Evolutionary conservation across 2,329 filamentous ascomycete genomes (phyloP).

Genomic region (Helminthosporium solani): DNA sequence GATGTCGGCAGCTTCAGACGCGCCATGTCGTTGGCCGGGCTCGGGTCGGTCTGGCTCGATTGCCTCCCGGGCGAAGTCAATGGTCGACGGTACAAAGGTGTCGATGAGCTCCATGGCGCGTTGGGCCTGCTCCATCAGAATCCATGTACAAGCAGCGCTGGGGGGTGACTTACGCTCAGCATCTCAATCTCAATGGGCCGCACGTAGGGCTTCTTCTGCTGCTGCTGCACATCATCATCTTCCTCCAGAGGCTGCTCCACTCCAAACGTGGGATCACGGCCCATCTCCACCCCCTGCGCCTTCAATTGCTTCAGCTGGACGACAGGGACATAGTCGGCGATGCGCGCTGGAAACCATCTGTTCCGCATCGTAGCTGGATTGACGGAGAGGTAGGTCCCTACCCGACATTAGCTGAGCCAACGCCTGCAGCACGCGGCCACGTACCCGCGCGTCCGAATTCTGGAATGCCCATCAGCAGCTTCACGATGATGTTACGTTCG

Average conservation of each 20-base stretch:
- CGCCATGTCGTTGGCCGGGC: slow-evolving; percentile 29
- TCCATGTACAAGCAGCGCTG: neutral
- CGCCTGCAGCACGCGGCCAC: slow-evolving; percentile 3
- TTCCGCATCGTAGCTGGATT: slow-evolving; percentile 57
- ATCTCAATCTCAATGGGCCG: slow-evolving; percentile 44
- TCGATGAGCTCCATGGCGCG: slow-evolving; percentile 51
- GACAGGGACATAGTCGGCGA: slow-evolving; percentile 55
- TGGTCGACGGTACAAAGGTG: slow-evolving; percentile 48
- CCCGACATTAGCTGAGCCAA: slow-evolving; percentile 17
- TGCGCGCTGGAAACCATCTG: slow-evolving; percentile 52
- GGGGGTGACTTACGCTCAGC: slow-evolving; percentile 39
- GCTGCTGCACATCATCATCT: slow-evolving; percentile 16
- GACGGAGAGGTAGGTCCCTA: slow-evolving; percentile 56
- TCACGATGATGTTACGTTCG: slow-evolving; percentile 49
- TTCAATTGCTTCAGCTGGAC: slow-evolving; percentile 49
- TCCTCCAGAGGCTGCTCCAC: slow-evolving; percentile 31
- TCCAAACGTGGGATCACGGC: slow-evolving; percentile 51
- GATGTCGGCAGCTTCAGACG: slow-evolving; percentile 39
- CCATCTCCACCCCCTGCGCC: slow-evolving; percentile 46
- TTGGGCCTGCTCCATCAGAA: slow-evolving; percentile 40
- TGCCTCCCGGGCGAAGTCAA: slow-evolving; percentile 52
- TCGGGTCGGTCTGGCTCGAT: slow-evolving; percentile 41
- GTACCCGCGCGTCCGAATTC: slow-evolving; percentile 50
- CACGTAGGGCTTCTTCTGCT: slow-evolving; percentile 28
- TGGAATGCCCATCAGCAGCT: slow-evolving; percentile 54